Evolutionary conservation across 2,329 filamentous ascomycete species (phyloP), one percentile per base, ranked within the genome.

Genomic region (Aspergillus caelatus): DNA sequence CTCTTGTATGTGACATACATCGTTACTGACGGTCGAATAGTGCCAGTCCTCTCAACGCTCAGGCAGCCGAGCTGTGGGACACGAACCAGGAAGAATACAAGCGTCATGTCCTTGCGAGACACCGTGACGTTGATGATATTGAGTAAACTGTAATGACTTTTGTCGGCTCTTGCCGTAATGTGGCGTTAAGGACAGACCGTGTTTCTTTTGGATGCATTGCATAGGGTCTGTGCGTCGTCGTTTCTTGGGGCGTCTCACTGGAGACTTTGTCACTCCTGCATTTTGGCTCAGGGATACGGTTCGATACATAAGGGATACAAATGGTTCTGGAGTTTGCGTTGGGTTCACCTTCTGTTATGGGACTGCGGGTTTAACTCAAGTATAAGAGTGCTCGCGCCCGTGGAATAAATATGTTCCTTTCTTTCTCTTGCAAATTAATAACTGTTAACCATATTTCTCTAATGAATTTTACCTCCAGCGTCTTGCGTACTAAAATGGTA

Each of bases 31-130:
- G 6, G 6, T 41, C 4, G 59, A 43, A 62, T 67, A 98, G 94
- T 79, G 88, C 95, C 63, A 97, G 93, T 69, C 95, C 95, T 2
- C 84, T 99, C 67, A 99, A 99, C 73, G 96, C 93, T 64, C 94
- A 99, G 79, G 95, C 95, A 34, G 95, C 96, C 19, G 92, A 97
- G 77, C 85, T 99, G 48, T 99, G 95, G 94, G 94, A 97, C 77
- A 93, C 89, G 71, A 88, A 98, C 77, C 84, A 89, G 43, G 89
- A 87, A 53, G 92, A 96, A 78, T 98, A 95, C 85, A 93, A 97
- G 86, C 88, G 87, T 62, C 83, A 87, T 67, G 87, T 90, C n/a
- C 79, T 89, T 58, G 86, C 86, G 7, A 81, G 88, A 64, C 88
- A 90, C 75, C 83, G 85, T 66, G 86, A 88, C 65, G 78, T 86